Evolutionary conservation across 768 basidiomycete species (phyloP), one percentile per base, ranked within the genome.

Genomic region (Bullera alba): DNA sequence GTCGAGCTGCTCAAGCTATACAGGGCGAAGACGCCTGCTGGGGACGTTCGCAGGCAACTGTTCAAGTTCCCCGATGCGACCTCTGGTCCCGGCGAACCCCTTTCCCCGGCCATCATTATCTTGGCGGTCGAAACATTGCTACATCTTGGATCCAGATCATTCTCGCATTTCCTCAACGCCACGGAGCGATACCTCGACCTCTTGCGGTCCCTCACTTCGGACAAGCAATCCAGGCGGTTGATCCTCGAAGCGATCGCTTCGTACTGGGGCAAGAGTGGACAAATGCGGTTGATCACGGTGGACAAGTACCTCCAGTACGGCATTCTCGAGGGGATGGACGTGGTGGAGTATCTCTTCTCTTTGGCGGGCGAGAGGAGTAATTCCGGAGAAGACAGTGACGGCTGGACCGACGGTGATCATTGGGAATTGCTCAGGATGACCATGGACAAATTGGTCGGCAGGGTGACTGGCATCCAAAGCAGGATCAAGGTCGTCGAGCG

Each of bases 261-360:
- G 3, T 97, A 92, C 75, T 99, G 92, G 92, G 79, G 78, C 56
- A 73, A 82, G 60, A 89, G 86, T 64, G 76, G 80, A 26, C 91
- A 96, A 61, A 88, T 91, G 82, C 77, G 91, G 41, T 78, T 79
- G 15, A 91, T 99, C 65, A 90, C 96, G 6, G 84, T 93, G 55
- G 95, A 97, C 77, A 99, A 99, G 75, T 76, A 97, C 47, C 86
- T 97, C 82, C 93, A 97, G 69, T 99, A 99, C 73, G 91, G 95
- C 68, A 87, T 97, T 50, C 85, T 97, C 34, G 91, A 96, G 61
- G 89, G 92, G 0, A 82, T 83, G 15, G 92, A 99, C 58, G 85
- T 97, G 7, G 84, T 95, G 47, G 76, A 75, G 3, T 93, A 87
- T 85, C 81, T 84, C 16, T 93, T 96, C 71, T 36, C 35, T 19